Percentiles rank a stretch among this genome's conserved stretches.
phyloP scores from a whole-genome alignment of 2,329 filamentous ascomycete genomes.

The Arthrobotrys entomopaga region DNA sequence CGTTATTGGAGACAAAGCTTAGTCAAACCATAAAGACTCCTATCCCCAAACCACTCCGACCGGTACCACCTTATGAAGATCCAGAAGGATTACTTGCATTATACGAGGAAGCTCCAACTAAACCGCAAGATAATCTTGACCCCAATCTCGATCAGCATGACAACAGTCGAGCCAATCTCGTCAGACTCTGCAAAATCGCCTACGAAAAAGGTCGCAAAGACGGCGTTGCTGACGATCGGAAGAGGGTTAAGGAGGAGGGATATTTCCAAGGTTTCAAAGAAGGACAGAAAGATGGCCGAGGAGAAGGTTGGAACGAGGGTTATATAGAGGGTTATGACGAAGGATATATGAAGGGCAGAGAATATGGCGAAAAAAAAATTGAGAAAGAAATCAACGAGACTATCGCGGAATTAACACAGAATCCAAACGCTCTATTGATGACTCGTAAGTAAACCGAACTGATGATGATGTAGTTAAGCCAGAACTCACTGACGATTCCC shows the following conservation, averaged over 20 bases:
- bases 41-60: not conserved
- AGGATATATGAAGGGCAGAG: conserved; percentile 45
- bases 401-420: conserved; percentile 43
- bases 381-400: conserved; percentile 46
- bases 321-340: conserved; percentile 41
- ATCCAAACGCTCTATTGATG: conserved; percentile 38
- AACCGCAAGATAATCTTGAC: not conserved
- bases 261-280: conserved; percentile 41
- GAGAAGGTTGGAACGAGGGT: conserved; percentile 45
- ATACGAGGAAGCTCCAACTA: conserved; percentile 27
- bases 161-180: conserved; percentile 34
- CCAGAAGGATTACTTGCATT: conserved; percentile 26
- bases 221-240: conserved; percentile 30
- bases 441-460: conserved; percentile 16
- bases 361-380: conserved; percentile 51
- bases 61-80: not conserved
- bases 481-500: not conserved
- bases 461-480: not conserved
- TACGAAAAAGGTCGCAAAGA: conserved; percentile 43
- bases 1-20: conserved; percentile 8
- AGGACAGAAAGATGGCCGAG: conserved; percentile 29
- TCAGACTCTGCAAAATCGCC: conserved; percentile 40
- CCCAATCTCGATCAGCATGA: conserved; percentile 32
- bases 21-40: not conserved
- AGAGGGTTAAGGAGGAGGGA: conserved; percentile 34